A percentile compares a stretch with the other conserved stretches of the same genome.
Evolutionary conservation across 176 grass and related monocot genomes (phyloP).

Genomic region (Pontederia paniculata): DNA sequence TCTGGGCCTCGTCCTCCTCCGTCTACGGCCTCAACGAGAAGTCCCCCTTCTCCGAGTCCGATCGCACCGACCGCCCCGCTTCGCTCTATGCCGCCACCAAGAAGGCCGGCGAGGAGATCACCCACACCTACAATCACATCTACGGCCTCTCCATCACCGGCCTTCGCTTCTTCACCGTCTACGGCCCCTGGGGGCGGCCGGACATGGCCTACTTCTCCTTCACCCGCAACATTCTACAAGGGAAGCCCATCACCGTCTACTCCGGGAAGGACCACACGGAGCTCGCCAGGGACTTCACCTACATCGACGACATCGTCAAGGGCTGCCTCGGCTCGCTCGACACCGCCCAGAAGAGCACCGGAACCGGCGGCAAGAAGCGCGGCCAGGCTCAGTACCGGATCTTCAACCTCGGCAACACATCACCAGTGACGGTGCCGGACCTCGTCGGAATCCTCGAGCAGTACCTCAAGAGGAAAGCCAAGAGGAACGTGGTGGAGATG

Average conservation of each 20-base stretch:
- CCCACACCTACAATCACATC: slow-evolving; percentile 43
- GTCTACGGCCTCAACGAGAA: slow-evolving; percentile 36
- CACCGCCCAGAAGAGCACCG: slow-evolving; percentile 38
- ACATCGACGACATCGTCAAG: slow-evolving; percentile 41
- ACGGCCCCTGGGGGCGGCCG: slow-evolving; percentile 39
- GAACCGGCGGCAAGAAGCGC: slow-evolving; percentile 23
- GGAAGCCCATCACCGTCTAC: slow-evolving; percentile 38
- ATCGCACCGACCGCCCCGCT: slow-evolving; percentile 38
- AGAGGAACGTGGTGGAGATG: slow-evolving; percentile 33
- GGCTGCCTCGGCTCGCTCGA: slow-evolving; percentile 37
- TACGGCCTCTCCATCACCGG: slow-evolving; percentile 41
- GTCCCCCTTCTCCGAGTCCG: slow-evolving; percentile 26
- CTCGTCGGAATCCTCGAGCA: slow-evolving; percentile 33
- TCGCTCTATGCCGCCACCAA: slow-evolving; percentile 44
- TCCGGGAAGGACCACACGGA: slow-evolving; percentile 18
- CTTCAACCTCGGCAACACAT: slow-evolving; percentile 42
- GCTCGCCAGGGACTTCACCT: slow-evolving; percentile 40
- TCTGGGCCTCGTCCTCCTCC: slow-evolving; percentile 44
- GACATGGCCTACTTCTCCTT: slow-evolving; percentile 54
- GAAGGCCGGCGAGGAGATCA: slow-evolving; percentile 43
- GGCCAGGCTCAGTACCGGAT: slow-evolving; percentile 27
- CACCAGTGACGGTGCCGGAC: slow-evolving; percentile 29
- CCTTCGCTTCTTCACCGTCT: slow-evolving; percentile 42
- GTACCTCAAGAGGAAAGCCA: slow-evolving; percentile 29
- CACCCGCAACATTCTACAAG: slow-evolving; percentile 34